phyloP scores from a whole-genome alignment of 1,284 basidiomycete species.

The Ustilago crameri region DNA sequence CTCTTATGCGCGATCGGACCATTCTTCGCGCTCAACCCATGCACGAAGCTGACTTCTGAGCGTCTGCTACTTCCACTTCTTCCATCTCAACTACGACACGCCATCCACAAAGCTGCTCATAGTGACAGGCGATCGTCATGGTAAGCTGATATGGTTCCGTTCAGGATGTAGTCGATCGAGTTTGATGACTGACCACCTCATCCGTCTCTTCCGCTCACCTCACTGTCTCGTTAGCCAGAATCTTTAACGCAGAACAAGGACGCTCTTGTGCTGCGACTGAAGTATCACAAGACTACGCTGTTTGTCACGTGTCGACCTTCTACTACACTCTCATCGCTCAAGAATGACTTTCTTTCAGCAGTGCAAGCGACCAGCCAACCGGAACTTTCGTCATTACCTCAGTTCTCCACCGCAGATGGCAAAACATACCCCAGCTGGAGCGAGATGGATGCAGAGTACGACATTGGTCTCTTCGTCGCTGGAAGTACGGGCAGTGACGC shows the following conservation, averaged over 20 bases:
- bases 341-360: slow-evolving; percentile 28
- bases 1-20: no score
- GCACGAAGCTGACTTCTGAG: no score
- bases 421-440: slow-evolving; percentile 33
- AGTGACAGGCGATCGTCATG: no score
- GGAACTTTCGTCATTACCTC: slow-evolving; percentile 20
- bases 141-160: no score
- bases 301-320: slow-evolving; percentile 39
- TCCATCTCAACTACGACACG: no score
- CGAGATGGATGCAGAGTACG: slow-evolving; percentile 24
- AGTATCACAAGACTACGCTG: slow-evolving; percentile 46
- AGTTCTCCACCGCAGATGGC: slow-evolving; percentile 26
- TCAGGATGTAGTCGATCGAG: no score
- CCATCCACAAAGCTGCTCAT: no score
- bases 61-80: no score
- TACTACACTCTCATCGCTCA: slow-evolving; percentile 24
- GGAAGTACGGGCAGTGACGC: slow-evolving; percentile 23
- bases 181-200: no score
- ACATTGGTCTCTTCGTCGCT: slow-evolving; percentile 42
- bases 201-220: no score
- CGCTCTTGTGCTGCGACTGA: slow-evolving; percentile 39
- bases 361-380: slow-evolving; percentile 31
- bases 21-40: no score
- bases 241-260: slow-evolving; percentile 37
- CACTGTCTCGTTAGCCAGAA: slow-evolving; percentile 21